Base-by-base conservation (phyloP, 2,329 filamentous ascomycete genomes). In the Colletotrichum coccodes region DNA sequence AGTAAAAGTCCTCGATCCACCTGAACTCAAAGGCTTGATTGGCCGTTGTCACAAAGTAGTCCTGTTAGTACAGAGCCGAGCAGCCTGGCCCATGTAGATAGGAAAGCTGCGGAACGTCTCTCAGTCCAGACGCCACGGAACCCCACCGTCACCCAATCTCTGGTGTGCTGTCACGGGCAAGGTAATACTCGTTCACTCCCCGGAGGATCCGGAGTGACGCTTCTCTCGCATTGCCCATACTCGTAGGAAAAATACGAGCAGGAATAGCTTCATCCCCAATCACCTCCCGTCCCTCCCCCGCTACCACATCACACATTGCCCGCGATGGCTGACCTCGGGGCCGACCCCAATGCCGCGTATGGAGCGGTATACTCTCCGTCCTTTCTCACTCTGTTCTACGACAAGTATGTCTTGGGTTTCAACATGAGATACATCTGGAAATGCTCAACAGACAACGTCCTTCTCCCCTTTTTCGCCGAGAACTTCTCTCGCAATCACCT, bases 371-470 rank as follows among this genome's bases (percentile, higher is more conserved):
- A 66, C 42, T 62, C 62, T 21, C 38, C 61, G 42, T 63, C 68
- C 6, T 72, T 70, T 38, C 68, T 71, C 40, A 64, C 47, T 40
- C 28, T 65, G 68, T 65, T 75, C 36, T 80, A 80, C 68, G 76
- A 80, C 71, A 64, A 72, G 61, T 76, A 73, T 60, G 77, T 81
- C 38, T 73, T 81, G 12, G 72, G 73, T 32, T 76, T 81, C 69
- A 79, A 79, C 66, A 77, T 79, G 73, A 72, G 59, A 38, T 78
- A 72, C 70, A 72, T 79, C 44, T 83, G 81, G 82, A 71, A 74
- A 1, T 82, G 79, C 64, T 72, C 79, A 1, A 77, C 76, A 9
- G 60, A 60, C 0, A 56, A 62, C 6, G 56, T 79, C 12, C 76
- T 80, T 12, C 71, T 79, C 4, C 79, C 78, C 4, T 76, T 81